Conservation (phyloP, 371 early-diverging fungal species). For the Mucor ambiguus region DNA sequence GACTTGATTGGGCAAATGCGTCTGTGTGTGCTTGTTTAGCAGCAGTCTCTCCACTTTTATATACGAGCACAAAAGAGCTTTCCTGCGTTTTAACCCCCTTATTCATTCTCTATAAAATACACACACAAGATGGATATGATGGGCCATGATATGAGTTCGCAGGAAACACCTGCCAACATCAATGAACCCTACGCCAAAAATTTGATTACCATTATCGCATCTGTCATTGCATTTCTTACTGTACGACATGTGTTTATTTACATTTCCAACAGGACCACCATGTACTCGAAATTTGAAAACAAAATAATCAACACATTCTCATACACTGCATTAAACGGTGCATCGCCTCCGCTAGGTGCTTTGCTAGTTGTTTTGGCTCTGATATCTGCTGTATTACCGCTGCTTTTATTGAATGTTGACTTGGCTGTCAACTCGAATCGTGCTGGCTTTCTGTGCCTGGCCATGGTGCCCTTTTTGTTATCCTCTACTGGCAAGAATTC, state of each 20-base stretch:
- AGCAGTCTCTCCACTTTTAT: neutral
- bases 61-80: neutral
- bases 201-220: slow-evolving; percentile 19
- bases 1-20: neutral
- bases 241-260: slow-evolving; percentile 13
- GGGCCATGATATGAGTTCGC: slow-evolving; percentile 25
- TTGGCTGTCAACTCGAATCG: slow-evolving; percentile 58
- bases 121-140: slow-evolving; percentile 12
- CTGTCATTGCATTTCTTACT: slow-evolving; percentile 25
- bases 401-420: slow-evolving; percentile 46
- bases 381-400: slow-evolving; percentile 41
- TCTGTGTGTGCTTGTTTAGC: neutral
- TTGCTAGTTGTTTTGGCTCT: slow-evolving; percentile 44
- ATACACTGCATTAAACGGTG: slow-evolving; percentile 37
- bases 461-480: slow-evolving; percentile 59
- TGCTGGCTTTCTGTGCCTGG: slow-evolving; percentile 56
- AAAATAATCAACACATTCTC: slow-evolving; percentile 50
- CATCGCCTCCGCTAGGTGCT: slow-evolving; percentile 50
- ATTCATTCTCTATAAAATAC: neutral
- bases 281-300: slow-evolving; percentile 27
- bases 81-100: neutral
- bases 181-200: slow-evolving; percentile 31
- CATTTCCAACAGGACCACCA: neutral
- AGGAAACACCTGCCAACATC: slow-evolving; percentile 27
- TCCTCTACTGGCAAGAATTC: slow-evolving; percentile 65